phyloP scores from a whole-genome alignment of 192 early-diverging fungal species.

The Neocallimastix lanati region DNA sequence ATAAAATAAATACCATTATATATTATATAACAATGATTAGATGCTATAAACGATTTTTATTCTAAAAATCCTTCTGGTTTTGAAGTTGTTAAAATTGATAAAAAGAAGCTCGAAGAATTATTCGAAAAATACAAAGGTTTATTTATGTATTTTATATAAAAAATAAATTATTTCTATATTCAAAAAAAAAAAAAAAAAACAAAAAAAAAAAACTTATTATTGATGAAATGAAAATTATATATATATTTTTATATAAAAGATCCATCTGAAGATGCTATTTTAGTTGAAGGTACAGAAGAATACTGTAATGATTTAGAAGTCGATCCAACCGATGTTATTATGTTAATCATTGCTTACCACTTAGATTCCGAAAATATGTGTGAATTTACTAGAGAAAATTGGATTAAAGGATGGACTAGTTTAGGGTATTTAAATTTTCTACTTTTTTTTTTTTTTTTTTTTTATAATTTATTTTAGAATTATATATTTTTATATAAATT shows the following conservation, averaged over 20 bases:
- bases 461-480: background rate
- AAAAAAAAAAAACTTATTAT: too few species aligned
- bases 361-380: slow-evolving; percentile 50
- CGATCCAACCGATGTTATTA: slow-evolving; percentile 52
- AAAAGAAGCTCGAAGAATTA: background rate
- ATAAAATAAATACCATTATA: too few species aligned
- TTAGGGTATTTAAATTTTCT: slow-evolving; percentile 15
- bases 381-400: slow-evolving; percentile 50
- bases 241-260: too few species aligned
- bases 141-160: background rate
- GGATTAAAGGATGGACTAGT: slow-evolving; percentile 51
- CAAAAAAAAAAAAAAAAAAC: too few species aligned
- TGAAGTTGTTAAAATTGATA: background rate
- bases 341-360: slow-evolving; percentile 50
- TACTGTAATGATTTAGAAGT: slow-evolving; percentile 50
- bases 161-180: too few species aligned
- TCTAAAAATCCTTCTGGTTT: background rate
- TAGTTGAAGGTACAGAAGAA: slow-evolving; percentile 50
- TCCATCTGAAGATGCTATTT: slow-evolving; percentile 39
- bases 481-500: too few species aligned
- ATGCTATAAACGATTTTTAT: background rate
- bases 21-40: background rate
- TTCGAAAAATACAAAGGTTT: background rate
- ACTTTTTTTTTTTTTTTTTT: background rate
- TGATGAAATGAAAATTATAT: background rate